Percentiles rank a stretch among this genome's conserved stretches.
Conservation (phyloP, 1,284 basidiomycete genomes). For the Limonomyces culmigenus region DNA sequence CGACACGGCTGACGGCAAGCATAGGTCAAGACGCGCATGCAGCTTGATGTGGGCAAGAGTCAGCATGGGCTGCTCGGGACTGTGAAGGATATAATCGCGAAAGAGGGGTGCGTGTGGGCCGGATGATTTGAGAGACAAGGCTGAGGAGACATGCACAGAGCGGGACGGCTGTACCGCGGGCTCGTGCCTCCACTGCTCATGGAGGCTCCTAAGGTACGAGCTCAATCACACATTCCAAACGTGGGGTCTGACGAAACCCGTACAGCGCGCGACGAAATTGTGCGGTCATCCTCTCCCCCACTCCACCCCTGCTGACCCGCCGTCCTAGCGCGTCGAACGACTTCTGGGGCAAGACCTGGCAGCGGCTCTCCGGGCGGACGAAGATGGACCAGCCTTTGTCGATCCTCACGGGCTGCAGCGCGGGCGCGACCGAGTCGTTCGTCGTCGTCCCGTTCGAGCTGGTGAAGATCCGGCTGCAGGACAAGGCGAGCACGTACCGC, state of each 20-base stretch:
- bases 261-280: conserved; percentile 88
- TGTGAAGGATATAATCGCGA: conserved; percentile 59
- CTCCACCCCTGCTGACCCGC: conserved; percentile 1
- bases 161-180: conserved; percentile 22
- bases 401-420: conserved; percentile 80
- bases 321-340: conserved; percentile 63
- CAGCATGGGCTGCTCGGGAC: conserved; percentile 69
- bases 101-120: conserved; percentile 57
- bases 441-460: conserved; percentile 93
- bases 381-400: conserved; percentile 85
- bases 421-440: conserved; percentile 91
- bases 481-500: conserved; percentile 75
- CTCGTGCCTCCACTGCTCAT: conserved; percentile 87
- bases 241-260: not conserved
- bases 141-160: conserved; percentile 5
- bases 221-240: not conserved
- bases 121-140: conserved; percentile 7
- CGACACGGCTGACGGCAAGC: too few relatives aligned
- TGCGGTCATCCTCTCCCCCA: conserved; percentile 17
- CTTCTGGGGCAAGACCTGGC: conserved; percentile 80
- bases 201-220: conserved; percentile 71
- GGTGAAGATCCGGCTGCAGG: conserved; percentile 94
- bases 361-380: conserved; percentile 41
- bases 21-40: conserved; percentile 95
- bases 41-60: conserved; percentile 75